Evolutionary conservation across 371 early-diverging fungal species (phyloP).

Genomic region (Mortierella sp.): DNA sequence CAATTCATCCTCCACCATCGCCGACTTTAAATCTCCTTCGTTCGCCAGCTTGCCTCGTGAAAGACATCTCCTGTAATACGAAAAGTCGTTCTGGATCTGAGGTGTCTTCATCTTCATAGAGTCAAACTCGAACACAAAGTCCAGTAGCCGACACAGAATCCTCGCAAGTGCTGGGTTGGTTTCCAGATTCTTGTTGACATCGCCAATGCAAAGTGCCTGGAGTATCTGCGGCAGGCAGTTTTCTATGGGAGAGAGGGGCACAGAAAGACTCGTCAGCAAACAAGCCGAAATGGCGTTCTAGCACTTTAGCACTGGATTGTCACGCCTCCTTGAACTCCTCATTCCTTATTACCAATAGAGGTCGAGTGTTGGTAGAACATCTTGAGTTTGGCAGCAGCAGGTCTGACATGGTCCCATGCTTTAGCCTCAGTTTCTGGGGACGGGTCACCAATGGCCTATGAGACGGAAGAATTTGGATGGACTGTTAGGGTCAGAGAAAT

Average conservation of each 20-base stretch:
- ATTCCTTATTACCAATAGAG: slow-evolving; percentile 78
- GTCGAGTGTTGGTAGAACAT: slow-evolving; percentile 82
- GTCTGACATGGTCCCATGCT: slow-evolving; percentile 88
- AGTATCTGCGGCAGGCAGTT: slow-evolving; percentile 79
- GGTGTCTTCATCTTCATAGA: slow-evolving; percentile 94
- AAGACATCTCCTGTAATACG: slow-evolving; percentile 93
- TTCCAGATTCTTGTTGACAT: slow-evolving; percentile 73
- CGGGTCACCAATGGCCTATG: slow-evolving; percentile 83
- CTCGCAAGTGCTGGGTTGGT: slow-evolving; percentile 79
- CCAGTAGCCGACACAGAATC: slow-evolving; percentile 81
- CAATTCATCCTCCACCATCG: slow-evolving; percentile 84
- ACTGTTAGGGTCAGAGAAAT: too few relatives aligned
- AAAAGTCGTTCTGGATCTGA: slow-evolving; percentile 95
- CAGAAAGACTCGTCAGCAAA: background rate
- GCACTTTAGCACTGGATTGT: too few relatives aligned
- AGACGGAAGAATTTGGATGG: too few relatives aligned
- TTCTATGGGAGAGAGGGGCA: slow-evolving; percentile 59
- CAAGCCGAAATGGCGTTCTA: too few relatives aligned
- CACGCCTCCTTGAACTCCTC: too few relatives aligned
- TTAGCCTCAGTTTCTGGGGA: slow-evolving; percentile 82
- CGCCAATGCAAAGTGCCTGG: slow-evolving; percentile 75
- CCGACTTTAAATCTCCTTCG: slow-evolving; percentile 65
- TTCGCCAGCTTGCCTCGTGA: slow-evolving; percentile 74
- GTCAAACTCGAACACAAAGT: slow-evolving; percentile 90
- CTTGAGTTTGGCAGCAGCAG: slow-evolving; percentile 79